Conservation (phyloP, 495 filamentous ascomycete genomes). For the Geopyxis carbonaria region DNA sequence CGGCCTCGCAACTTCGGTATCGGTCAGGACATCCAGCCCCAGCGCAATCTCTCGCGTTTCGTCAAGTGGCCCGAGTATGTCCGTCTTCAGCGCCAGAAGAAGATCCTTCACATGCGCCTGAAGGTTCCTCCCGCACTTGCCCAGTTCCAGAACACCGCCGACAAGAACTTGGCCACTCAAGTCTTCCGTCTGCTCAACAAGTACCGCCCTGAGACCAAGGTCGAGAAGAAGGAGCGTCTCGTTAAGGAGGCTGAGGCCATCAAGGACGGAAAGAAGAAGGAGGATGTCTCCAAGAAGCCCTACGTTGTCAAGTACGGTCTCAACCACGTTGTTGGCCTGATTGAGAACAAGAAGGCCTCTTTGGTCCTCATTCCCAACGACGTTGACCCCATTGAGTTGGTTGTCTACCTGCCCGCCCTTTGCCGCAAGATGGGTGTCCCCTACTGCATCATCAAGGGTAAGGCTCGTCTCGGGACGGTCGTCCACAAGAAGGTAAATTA, state of each 20-base stretch:
- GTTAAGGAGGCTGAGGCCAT: constrained; percentile 94
- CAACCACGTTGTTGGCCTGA: constrained; percentile 98
- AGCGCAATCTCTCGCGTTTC: constrained; percentile 95
- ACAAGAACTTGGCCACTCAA: constrained; percentile 96
- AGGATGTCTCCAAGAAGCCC: constrained; percentile 99
- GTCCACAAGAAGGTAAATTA: constrained; percentile 93
- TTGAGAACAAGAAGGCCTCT: constrained; percentile 99
- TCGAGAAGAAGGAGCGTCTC: constrained; percentile 99
- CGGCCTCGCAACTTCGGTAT: constrained; percentile 95
- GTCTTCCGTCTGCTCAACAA: constrained; percentile 98
- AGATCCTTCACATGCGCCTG: constrained; percentile 94
- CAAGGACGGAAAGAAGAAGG: constrained; percentile 98
- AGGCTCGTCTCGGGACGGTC: constrained; percentile 94
- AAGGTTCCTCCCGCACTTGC: constrained; percentile 97
- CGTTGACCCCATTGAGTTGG: constrained; percentile 98
- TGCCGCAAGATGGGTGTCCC: constrained; percentile 99
- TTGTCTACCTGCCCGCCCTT: constrained; percentile 95
- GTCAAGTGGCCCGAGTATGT: constrained; percentile 99
- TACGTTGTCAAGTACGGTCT: constrained; percentile 98
- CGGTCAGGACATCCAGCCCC: constrained; percentile 96
- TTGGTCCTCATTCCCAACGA: constrained; percentile 98
- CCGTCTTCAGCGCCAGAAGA: constrained; percentile 98
- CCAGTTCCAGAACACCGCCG: constrained; percentile 92
- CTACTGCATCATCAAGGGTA: constrained; percentile 98
- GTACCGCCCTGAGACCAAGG: constrained; percentile 97